A percentile compares a stretch with the other conserved stretches of the same genome.
phyloP scores from a whole-genome alignment of 768 basidiomycete species.

The Boletus tomentosulus region DNA sequence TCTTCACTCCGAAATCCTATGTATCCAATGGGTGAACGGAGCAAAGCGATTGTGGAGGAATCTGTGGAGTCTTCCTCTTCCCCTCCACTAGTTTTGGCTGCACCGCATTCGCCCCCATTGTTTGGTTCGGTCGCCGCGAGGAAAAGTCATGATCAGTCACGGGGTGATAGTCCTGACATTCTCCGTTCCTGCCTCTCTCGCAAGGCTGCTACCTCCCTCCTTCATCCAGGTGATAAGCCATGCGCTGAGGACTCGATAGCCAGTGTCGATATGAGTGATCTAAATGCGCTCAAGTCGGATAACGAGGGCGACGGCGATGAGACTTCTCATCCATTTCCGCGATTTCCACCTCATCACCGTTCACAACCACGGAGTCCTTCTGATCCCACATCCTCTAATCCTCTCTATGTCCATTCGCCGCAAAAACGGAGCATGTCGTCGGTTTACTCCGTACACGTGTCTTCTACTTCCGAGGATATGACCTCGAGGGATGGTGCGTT shows the following conservation, averaged over 20 bases:
- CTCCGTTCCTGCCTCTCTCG: constrained; percentile 17
- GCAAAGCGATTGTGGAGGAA: constrained; percentile 19
- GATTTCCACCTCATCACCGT: constrained; percentile 23
- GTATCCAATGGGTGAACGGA: constrained; percentile 8
- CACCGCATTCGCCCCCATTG: constrained; percentile 1
- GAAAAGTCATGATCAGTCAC: constrained; percentile 7
- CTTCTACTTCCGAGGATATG: constrained; percentile 6
- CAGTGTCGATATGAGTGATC: constrained; percentile 30
- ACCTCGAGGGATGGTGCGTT: constrained; percentile 15
- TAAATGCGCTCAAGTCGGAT: constrained; percentile 28
- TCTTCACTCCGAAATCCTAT: constrained; percentile 27
- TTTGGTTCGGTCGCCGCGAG: constrained; percentile 7
- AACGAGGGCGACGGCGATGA: constrained; percentile 26
- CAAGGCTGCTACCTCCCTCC: constrained; percentile 1
- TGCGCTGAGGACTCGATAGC: constrained; percentile 25
- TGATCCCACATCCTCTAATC: constrained; percentile 1
- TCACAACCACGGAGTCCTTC: constrained; percentile 6
- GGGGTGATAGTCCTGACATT: constrained; percentile 20
- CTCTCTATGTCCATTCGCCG: constrained; percentile 20
- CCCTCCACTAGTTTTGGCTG: background rate
- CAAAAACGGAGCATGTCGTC: constrained; percentile 23
- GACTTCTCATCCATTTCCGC: constrained; percentile 25
- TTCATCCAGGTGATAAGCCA: constrained; percentile 1
- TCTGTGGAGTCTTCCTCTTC: background rate
- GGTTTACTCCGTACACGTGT: constrained; percentile 8